Percentiles rank a stretch among this genome's conserved stretches.
Conservation (phyloP, 2,329 filamentous ascomycete species). For the Arthrobotrys pseudoclavata region DNA sequence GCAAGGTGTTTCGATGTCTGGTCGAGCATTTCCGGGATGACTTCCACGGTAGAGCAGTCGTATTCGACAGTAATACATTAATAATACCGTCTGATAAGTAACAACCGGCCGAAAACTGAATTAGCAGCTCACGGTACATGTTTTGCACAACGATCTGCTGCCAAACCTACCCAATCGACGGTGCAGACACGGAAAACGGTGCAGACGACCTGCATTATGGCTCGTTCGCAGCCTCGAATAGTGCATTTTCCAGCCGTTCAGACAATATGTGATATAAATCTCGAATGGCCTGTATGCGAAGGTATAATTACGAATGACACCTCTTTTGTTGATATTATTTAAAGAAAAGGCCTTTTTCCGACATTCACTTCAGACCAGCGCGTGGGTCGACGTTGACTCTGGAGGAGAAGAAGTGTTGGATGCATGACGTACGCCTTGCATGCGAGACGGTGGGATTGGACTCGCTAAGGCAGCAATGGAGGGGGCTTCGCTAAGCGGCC, state of each 20-base stretch:
- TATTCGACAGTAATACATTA: slow-evolving; percentile 11
- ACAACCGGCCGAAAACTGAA: slow-evolving; percentile 19
- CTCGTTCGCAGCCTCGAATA: slow-evolving; percentile 13
- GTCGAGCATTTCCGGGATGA: slow-evolving; percentile 16
- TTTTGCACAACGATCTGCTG: slow-evolving; percentile 31
- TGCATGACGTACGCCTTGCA: slow-evolving; percentile 55
- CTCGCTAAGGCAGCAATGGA: slow-evolving; percentile 45
- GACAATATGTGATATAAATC: neutral
- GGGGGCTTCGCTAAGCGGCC: slow-evolving; percentile 7
- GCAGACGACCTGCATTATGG: slow-evolving; percentile 22
- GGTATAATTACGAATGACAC: neutral
- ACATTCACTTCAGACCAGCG: neutral
- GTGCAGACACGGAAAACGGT: slow-evolving; percentile 10
- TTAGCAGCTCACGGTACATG: slow-evolving; percentile 2
- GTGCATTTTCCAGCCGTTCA: slow-evolving; percentile 11
- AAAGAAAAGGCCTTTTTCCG: neutral
- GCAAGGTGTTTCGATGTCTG: slow-evolving; percentile 19
- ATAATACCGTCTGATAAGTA: slow-evolving; percentile 7
- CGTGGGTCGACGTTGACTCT: neutral
- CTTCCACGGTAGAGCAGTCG: slow-evolving; percentile 4
- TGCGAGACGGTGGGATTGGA: slow-evolving; percentile 29
- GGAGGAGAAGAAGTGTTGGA: neutral
- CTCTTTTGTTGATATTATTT: slow-evolving; percentile 1
- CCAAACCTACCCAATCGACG: slow-evolving; percentile 38
- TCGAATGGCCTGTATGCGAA: neutral